These are phyloP conservation scores for Stereocaulon alpinum DNA, from an alignment of 495 filamentous ascomycete species.

Conservation along the genomic window DNA sequence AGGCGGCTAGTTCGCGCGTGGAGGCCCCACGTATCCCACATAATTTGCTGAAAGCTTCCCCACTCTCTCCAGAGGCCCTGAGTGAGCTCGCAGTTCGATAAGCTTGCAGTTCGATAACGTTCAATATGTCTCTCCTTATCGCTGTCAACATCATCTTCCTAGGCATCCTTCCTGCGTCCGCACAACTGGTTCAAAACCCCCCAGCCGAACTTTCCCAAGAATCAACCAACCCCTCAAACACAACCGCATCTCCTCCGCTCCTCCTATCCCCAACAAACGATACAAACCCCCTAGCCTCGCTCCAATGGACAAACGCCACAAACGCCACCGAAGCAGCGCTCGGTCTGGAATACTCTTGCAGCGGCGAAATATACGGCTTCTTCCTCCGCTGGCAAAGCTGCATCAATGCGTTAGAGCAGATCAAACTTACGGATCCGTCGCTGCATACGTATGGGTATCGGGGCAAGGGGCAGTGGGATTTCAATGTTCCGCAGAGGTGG, in stretches of 20 bases:
- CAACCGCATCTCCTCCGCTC: not conserved
- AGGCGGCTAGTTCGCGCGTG: not conserved
- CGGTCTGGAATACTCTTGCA: not conserved
- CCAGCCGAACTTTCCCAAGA: not conserved
- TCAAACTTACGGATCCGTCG: not conserved
- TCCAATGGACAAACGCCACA: not conserved
- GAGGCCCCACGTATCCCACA: not conserved
- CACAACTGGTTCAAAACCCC: not conserved
- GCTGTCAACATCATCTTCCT: not conserved
- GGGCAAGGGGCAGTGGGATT: not conserved
- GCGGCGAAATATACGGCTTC: not conserved
- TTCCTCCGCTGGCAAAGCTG: not conserved
- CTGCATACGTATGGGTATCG: not conserved
- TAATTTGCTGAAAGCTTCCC: not conserved
- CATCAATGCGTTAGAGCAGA: not conserved
- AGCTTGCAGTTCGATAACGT: not conserved
- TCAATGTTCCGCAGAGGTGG: not conserved
- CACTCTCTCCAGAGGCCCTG: not conserved
- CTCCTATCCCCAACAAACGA: not conserved
- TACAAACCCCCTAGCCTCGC: not conserved
- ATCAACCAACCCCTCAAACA: not conserved
- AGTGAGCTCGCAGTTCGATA: not conserved
- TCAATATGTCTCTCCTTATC: not conserved
- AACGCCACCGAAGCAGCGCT: not conserved
- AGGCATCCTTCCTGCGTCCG: not conserved